A percentile compares a stretch with the other conserved stretches of the same genome.
Evolutionary conservation across 2,329 filamentous ascomycete species (phyloP).

Genomic region (Fusarium chuoi): DNA sequence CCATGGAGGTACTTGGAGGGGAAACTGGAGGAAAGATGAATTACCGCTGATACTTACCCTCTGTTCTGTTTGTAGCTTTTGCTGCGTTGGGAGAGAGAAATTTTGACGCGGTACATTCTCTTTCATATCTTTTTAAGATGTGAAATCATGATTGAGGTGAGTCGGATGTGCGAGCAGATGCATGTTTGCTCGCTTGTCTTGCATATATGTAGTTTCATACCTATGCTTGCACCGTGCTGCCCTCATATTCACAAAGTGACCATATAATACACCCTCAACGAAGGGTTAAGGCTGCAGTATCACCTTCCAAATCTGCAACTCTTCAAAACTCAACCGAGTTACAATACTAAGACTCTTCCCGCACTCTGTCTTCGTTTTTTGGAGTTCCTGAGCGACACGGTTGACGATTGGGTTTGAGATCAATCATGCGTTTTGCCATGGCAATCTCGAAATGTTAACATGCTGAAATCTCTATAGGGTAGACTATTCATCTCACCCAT

Average conservation of each 20-base stretch:
- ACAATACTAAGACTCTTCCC: background rate
- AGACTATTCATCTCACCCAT: background rate
- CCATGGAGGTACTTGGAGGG: slow-evolving; percentile 69
- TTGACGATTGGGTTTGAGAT: background rate
- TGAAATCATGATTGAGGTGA: background rate
- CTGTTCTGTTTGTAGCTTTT: slow-evolving; percentile 52
- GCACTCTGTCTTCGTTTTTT: background rate
- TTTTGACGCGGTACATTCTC: slow-evolving; percentile 50
- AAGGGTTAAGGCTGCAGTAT: background rate
- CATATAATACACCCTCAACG: no score
- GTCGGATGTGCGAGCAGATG: background rate
- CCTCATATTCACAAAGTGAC: background rate
- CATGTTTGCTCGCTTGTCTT: background rate
- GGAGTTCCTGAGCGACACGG: background rate
- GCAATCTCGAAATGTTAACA: background rate
- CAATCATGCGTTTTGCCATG: background rate
- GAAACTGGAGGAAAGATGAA: slow-evolving; percentile 76
- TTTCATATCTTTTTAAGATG: background rate
- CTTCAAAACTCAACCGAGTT: background rate
- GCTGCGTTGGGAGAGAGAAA: slow-evolving; percentile 52
- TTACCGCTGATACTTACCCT: slow-evolving; percentile 60
- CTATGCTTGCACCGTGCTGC: no score
- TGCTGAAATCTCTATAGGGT: background rate
- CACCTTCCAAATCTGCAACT: background rate
- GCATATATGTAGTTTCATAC: no score